Evolutionary conservation across 768 basidiomycete genomes (phyloP).

Genomic region (Suillus placidus): DNA sequence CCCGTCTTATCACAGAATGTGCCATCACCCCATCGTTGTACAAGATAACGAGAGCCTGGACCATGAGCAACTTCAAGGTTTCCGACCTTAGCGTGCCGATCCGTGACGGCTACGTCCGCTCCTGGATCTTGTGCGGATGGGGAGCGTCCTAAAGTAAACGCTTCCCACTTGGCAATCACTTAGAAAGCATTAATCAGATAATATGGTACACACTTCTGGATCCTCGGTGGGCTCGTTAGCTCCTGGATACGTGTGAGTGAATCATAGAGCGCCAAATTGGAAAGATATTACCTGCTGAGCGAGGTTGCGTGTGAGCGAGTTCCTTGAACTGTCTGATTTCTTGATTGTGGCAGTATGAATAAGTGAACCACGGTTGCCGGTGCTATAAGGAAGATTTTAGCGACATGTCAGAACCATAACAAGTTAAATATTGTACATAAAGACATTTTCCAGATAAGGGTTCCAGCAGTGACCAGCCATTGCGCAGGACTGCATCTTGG

Average conservation of each 20-base stretch:
- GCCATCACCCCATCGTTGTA: conserved; percentile 90
- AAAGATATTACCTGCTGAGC: conserved; percentile 57
- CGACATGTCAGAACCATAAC: conserved; percentile 27
- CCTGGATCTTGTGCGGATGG: conserved; percentile 60
- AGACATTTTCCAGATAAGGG: conserved; percentile 80
- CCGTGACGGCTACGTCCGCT: conserved; percentile 66
- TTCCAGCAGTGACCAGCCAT: conserved; percentile 82
- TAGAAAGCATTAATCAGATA: conserved; percentile 28
- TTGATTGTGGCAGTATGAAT: conserved; percentile 93
- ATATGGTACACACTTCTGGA: conserved; percentile 59
- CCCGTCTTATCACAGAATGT: conserved; percentile 94
- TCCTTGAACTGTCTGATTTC: conserved; percentile 98
- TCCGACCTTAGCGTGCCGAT: conserved; percentile 62
- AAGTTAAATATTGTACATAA: conserved; percentile 63
- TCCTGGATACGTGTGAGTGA: conserved; percentile 45
- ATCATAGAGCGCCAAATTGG: conserved; percentile 13
- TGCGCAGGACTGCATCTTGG: conserved; percentile 65
- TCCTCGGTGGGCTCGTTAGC: conserved; percentile 84
- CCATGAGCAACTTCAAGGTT: conserved; percentile 78
- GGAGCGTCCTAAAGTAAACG: conserved; percentile 77
- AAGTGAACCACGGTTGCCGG: conserved; percentile 95
- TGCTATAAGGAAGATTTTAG: conserved; percentile 53
- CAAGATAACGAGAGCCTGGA: conserved; percentile 86
- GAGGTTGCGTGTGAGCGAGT: conserved; percentile 61
- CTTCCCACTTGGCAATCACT: conserved; percentile 59